Conservation (phyloP, 1,139 yeast genomes). For the Blastobotrys aristatus region DNA sequence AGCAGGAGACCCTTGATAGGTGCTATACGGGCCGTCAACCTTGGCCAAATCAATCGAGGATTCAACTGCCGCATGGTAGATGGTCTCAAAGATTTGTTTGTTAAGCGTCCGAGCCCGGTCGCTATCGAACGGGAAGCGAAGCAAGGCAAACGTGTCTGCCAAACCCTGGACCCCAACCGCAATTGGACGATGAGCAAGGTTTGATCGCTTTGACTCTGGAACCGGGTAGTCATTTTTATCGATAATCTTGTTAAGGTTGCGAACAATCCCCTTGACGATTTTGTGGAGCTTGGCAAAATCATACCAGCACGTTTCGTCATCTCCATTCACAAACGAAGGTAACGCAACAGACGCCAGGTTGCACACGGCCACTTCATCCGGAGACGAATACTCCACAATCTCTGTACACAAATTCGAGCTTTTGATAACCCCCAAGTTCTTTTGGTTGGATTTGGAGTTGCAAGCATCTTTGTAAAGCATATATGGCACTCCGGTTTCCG, state of each 20-base stretch:
- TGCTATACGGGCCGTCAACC: constrained; percentile 51
- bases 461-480: constrained; percentile 81
- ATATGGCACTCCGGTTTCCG: constrained; percentile 82
- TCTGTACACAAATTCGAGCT: constrained; percentile 81
- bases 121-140: constrained; percentile 66
- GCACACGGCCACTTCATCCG: constrained; percentile 78
- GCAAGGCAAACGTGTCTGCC: constrained; percentile 62
- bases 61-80: constrained; percentile 74
- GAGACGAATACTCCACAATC: constrained; percentile 71
- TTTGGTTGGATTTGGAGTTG: constrained; percentile 67
- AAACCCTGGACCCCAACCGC: constrained; percentile 80
- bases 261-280: constrained; percentile 56
- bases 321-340: constrained; percentile 50
- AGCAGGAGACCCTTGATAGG: constrained; percentile 66
- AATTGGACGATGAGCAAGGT: constrained; percentile 63
- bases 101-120: constrained; percentile 54
- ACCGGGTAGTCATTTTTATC: constrained; percentile 68
- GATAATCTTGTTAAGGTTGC: constrained; percentile 61
- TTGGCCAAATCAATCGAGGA: constrained; percentile 61
- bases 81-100: constrained; percentile 71
- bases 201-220: constrained; percentile 54
- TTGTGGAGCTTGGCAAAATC: constrained; percentile 58
- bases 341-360: constrained; percentile 75
- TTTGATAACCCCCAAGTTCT: constrained; percentile 72
- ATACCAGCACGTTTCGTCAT: constrained; percentile 40